Conservation (phyloP, 2,329 filamentous ascomycete genomes). For the Rhytidhysteron rufulum region DNA sequence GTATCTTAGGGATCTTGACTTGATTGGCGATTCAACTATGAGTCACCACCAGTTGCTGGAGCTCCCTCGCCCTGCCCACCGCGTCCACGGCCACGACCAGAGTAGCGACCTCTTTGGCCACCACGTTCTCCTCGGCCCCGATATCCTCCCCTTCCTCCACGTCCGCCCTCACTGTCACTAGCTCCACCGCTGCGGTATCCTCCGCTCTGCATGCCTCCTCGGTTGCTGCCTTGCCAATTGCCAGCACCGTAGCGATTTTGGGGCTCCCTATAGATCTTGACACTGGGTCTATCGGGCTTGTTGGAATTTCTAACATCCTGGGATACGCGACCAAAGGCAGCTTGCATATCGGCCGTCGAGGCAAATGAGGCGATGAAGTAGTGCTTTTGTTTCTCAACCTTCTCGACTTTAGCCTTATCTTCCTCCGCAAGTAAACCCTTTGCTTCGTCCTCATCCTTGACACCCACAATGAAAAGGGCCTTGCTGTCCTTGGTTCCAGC, state of each 20-base stretch:
- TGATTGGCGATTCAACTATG: conserved; percentile 16
- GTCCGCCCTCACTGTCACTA: conserved; percentile 69
- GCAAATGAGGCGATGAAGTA: conserved; percentile 87
- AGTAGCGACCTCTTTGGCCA: conserved; percentile 54
- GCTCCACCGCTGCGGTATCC: conserved; percentile 81
- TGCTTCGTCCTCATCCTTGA: conserved; percentile 77
- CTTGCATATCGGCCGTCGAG: conserved; percentile 73
- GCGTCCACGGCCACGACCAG: conserved; percentile 32
- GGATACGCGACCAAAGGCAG: conserved; percentile 69
- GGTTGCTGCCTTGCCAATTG: conserved; percentile 60
- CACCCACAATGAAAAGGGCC: conserved; percentile 86
- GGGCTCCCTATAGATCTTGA: conserved; percentile 78
- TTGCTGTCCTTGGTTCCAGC: conserved; percentile 62
- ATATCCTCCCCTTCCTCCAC: conserved; percentile 50
- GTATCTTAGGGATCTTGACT: background rate
- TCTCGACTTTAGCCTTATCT: conserved; percentile 73
- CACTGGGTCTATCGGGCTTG: conserved; percentile 73
- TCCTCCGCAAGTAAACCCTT: conserved; percentile 78
- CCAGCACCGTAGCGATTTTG: conserved; percentile 48
- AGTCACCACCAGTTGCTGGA: conserved; percentile 35
- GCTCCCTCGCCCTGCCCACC: conserved; percentile 24
- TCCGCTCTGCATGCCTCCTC: conserved; percentile 60
- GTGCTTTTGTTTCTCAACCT: conserved; percentile 65
- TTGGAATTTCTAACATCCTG: conserved; percentile 73
- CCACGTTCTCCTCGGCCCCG: conserved; percentile 45